phyloP scores from a whole-genome alignment of 805 yeast genomes.

The Pichia deserticola region DNA sequence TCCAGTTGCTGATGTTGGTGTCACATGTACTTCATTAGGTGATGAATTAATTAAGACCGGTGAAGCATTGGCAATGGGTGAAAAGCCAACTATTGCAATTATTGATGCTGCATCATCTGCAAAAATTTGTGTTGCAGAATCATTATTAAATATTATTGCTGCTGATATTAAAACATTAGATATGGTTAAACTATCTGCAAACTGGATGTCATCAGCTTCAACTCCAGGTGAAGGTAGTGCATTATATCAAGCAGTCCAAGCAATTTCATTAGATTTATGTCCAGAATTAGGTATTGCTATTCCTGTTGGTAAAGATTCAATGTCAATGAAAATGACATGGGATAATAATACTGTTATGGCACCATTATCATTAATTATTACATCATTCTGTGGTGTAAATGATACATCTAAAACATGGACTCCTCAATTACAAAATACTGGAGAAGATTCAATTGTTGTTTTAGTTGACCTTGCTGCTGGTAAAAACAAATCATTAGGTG shows the following conservation, averaged over 20 bases:
- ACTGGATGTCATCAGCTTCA: constrained; percentile 98
- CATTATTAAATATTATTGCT: constrained; percentile 79
- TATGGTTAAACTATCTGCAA: constrained; percentile 82
- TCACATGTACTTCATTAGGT: constrained; percentile 86
- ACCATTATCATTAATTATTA: constrained; percentile 85
- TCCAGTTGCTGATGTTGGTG: constrained; percentile 98
- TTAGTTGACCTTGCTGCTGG: constrained; percentile 71
- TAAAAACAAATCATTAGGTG: constrained; percentile 62
- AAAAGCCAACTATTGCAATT: constrained; percentile 84
- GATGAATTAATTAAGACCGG: constrained; percentile 68
- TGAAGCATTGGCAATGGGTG: constrained; percentile 98
- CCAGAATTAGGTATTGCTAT: constrained; percentile 86
- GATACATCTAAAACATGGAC: constrained; percentile 93
- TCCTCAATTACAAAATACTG: constrained; percentile 55
- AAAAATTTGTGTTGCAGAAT: constrained; percentile 92
- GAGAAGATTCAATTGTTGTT: constrained; percentile 55
- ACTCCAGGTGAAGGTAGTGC: constrained; percentile 94
- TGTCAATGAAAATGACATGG: constrained; percentile 99
- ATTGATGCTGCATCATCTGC: constrained; percentile 88
- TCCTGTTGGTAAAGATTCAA: constrained; percentile 98
- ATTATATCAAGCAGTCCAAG: constrained; percentile 93
- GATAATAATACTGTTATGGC: constrained; percentile 85
- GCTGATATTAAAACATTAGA: constrained; percentile 76
- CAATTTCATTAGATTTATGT: constrained; percentile 89
- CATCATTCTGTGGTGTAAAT: constrained; percentile 84